Evolutionary conservation across 768 basidiomycete genomes (phyloP).

Genomic region (Pleurotus giganteus): DNA sequence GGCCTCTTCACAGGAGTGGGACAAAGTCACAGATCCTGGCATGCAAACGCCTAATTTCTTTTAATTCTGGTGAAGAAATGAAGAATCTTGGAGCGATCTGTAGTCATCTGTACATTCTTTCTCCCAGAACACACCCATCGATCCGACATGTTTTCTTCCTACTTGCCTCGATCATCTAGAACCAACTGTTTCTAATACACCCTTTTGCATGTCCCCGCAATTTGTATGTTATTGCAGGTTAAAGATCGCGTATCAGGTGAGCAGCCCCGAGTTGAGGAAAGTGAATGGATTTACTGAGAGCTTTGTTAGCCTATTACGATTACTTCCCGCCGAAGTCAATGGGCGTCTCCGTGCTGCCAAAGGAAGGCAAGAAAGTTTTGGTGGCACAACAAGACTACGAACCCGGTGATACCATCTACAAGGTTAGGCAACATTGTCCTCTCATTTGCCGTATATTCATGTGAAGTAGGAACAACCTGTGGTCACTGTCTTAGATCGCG

Average conservation of each 20-base stretch:
- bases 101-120: constrained; percentile 10
- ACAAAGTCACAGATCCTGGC: constrained; percentile 78
- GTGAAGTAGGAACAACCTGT: constrained; percentile 68
- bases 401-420: constrained; percentile 76
- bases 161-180: constrained; percentile 15
- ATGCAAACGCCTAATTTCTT: constrained; percentile 38
- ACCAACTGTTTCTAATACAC: constrained; percentile 59
- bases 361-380: constrained; percentile 41
- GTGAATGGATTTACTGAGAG: constrained; percentile 10
- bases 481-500: constrained; percentile 67
- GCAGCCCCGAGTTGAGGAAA: constrained; percentile 24
- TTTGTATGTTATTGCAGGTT: constrained; percentile 42
- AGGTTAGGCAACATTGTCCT: constrained; percentile 36
- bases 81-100: constrained; percentile 1
- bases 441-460: constrained; percentile 6
- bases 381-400: constrained; percentile 66
- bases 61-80: constrained; percentile 1
- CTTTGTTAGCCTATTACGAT: constrained; percentile 66
- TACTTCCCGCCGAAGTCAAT: constrained; percentile 70
- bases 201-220: constrained; percentile 23
- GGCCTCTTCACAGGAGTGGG: constrained; percentile 89
- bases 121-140: constrained; percentile 12
- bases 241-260: constrained; percentile 74
- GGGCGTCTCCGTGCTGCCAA: constrained; percentile 49
- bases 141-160: constrained; percentile 22